A percentile compares a stretch with the other conserved stretches of the same genome.
Conservation (phyloP, 768 basidiomycete species). For the Russula emetica region DNA sequence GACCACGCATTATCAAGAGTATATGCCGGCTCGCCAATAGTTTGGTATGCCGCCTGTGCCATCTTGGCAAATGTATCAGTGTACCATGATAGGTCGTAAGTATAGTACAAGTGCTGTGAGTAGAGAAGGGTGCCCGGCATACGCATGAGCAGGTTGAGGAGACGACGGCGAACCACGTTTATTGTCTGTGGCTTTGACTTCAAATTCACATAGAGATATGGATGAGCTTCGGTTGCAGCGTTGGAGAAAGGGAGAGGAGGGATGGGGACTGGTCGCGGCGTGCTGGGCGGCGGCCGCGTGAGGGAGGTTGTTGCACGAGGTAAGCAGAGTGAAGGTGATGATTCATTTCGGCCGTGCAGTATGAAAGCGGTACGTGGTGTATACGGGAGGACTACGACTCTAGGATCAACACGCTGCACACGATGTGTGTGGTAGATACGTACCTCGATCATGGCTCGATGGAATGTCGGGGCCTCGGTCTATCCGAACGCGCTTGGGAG, state of each 20-base stretch:
- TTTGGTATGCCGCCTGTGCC: too few species aligned
- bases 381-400: slow-evolving; percentile 28
- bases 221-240: slow-evolving; percentile 36
- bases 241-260: slow-evolving; percentile 38
- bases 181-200: slow-evolving; percentile 41
- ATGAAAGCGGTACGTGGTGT: slow-evolving; percentile 28
- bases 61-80: too few species aligned
- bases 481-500: slow-evolving; percentile 45
- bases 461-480: slow-evolving; percentile 41
- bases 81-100: too few species aligned
- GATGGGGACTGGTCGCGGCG: slow-evolving; percentile 27
- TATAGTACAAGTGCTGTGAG: too few species aligned
- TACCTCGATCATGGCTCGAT: too few species aligned
- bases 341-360: slow-evolving; percentile 24
- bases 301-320: slow-evolving; percentile 27
- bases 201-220: slow-evolving; percentile 45
- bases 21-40: too few species aligned
- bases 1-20: too few species aligned
- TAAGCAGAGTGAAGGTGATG: slow-evolving; percentile 32
- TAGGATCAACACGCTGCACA: slow-evolving; percentile 5
- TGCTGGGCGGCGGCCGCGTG: slow-evolving; percentile 29
- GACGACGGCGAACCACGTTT: slow-evolving; percentile 34
- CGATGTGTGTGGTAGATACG: too few species aligned
- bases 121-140: too few species aligned
- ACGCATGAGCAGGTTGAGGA: too few species aligned